Evolutionary conservation across 306 rosid genomes (phyloP).

Genomic region (Rosa persica): DNA sequence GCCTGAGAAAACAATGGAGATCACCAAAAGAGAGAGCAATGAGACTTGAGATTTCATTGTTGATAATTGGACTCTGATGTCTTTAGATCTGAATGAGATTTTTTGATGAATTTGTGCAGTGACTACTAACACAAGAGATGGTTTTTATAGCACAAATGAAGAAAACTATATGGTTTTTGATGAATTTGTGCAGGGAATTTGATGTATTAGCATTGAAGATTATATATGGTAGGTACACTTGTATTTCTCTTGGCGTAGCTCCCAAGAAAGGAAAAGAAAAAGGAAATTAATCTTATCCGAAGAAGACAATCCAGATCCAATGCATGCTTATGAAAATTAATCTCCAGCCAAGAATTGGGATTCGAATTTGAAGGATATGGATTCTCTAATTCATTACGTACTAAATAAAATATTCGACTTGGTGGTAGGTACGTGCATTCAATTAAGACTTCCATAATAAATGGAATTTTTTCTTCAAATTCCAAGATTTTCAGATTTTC

Average conservation of each 20-base stretch:
- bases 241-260: neutral
- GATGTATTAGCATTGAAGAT: neutral
- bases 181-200: too few species aligned
- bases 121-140: neutral
- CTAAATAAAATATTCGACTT: neutral
- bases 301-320: neutral
- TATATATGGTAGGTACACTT: neutral
- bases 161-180: too few species aligned
- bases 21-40: neutral
- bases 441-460: neutral
- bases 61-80: neutral
- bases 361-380: neutral
- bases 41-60: constrained; percentile 10
- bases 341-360: neutral
- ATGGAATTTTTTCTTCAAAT: neutral
- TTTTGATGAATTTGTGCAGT: neutral
- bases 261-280: too few species aligned
- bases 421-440: neutral
- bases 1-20: neutral
- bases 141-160: neutral
- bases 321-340: neutral
- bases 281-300: neutral
- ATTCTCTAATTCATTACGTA: neutral
- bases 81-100: neutral
- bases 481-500: neutral